Conservation (phyloP, 202 grass and related monocot genomes). For the Thinopyrum obtusiflorum region DNA sequence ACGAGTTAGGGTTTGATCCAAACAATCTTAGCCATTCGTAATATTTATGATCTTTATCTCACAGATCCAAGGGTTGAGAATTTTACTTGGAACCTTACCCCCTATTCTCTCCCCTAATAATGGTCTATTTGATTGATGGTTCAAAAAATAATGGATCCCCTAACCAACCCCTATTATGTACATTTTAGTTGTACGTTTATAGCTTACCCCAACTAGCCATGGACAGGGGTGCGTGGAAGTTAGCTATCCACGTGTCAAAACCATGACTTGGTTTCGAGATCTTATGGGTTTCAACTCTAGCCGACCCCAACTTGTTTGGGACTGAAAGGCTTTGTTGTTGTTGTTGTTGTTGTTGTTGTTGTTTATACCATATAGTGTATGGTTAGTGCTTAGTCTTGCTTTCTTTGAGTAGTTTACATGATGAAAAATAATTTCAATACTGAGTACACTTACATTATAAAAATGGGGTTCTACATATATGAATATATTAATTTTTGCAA, state of each 20-base stretch:
- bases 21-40: background rate
- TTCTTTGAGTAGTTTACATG: background rate
- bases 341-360: too few species aligned
- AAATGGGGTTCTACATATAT: background rate
- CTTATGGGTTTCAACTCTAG: too few species aligned
- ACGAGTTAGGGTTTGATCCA: background rate
- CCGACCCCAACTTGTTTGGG: too few species aligned
- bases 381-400: background rate
- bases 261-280: too few species aligned
- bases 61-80: background rate
- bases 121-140: background rate
- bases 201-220: background rate
- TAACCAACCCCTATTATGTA: too few species aligned
- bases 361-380: background rate
- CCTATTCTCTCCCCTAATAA: background rate
- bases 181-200: background rate
- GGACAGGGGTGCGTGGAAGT: too few species aligned
- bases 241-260: too few species aligned
- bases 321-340: too few species aligned
- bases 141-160: background rate
- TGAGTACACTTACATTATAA: background rate
- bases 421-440: background rate
- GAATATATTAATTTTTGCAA: background rate
- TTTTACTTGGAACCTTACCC: background rate
- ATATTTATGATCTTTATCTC: background rate